Evolutionary conservation across 495 filamentous ascomycete genomes (phyloP).

Genomic region (Xylaria intraflava): DNA sequence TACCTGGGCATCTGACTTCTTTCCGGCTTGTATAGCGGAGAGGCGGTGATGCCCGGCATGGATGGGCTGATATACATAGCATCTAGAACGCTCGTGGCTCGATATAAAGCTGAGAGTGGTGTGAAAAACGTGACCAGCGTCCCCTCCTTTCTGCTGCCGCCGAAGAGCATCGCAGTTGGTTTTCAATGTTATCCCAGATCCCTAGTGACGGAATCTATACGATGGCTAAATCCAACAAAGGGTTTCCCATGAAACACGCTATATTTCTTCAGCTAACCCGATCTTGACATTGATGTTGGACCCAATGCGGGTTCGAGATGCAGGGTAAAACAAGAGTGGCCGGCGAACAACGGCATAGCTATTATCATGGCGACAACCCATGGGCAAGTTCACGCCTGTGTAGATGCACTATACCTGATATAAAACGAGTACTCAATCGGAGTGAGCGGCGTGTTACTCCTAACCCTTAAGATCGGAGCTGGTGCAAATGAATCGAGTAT

Average conservation of each 20-base stretch:
- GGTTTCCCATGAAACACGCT: neutral
- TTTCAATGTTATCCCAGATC: neutral
- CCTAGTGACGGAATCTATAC: neutral
- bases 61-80: neutral
- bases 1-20: too few relatives aligned
- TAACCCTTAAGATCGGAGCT: neutral
- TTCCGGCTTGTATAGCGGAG: neutral
- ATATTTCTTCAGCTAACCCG: neutral
- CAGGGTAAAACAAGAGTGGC: neutral
- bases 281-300: neutral
- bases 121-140: neutral
- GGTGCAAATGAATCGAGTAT: neutral
- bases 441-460: neutral
- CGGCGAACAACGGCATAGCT: neutral
- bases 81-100: neutral
- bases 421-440: neutral
- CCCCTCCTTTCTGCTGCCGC: neutral
- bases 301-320: neutral
- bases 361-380: neutral
- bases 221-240: neutral
- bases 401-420: slow-evolving; percentile 4
- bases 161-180: neutral
- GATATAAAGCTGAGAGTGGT: neutral
- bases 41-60: neutral
- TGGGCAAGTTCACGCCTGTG: neutral